Conservation (phyloP, 345 rosid genomes). For the Hypericum androsaemum region DNA sequence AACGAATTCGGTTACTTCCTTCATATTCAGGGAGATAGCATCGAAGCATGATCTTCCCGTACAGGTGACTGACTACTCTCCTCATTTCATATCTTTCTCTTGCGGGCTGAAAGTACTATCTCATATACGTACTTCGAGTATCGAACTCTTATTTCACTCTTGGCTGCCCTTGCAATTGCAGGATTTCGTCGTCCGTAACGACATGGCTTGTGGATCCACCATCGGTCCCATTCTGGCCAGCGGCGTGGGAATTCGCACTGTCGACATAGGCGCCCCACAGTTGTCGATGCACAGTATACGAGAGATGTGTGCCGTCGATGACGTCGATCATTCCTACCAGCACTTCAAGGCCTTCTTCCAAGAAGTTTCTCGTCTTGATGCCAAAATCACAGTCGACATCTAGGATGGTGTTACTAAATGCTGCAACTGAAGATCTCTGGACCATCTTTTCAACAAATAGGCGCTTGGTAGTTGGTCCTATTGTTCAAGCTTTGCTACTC, state of each 20-base stretch:
- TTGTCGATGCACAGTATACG: constrained; percentile 95
- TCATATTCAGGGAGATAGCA: constrained; percentile 80
- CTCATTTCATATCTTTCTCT: too few species aligned
- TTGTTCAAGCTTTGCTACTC: too few species aligned
- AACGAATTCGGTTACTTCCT: constrained; percentile 80
- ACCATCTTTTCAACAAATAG: too few species aligned
- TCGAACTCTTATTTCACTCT: too few species aligned
- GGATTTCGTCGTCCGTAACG: constrained; percentile 98
- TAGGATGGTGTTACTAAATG: neutral
- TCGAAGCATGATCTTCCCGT: constrained; percentile 56
- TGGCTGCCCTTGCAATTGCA: constrained; percentile 13
- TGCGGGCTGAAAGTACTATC: too few species aligned
- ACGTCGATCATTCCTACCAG: constrained; percentile 62
- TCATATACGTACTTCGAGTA: too few species aligned
- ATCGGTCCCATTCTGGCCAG: constrained; percentile 95
- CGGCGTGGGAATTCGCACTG: constrained; percentile 87
- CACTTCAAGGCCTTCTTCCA: constrained; percentile 87
- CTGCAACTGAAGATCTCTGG: too few species aligned
- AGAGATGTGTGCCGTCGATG: constrained; percentile 92
- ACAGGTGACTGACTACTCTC: constrained; percentile 43
- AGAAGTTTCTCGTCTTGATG: constrained; percentile 58
- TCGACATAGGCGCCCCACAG: constrained; percentile 95
- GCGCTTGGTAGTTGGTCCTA: too few species aligned
- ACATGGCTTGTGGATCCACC: constrained; percentile 90
- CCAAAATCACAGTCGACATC: constrained; percentile 50